Conservation (phyloP, 129 eudicot species). For the Erigeron canadensis region DNA sequence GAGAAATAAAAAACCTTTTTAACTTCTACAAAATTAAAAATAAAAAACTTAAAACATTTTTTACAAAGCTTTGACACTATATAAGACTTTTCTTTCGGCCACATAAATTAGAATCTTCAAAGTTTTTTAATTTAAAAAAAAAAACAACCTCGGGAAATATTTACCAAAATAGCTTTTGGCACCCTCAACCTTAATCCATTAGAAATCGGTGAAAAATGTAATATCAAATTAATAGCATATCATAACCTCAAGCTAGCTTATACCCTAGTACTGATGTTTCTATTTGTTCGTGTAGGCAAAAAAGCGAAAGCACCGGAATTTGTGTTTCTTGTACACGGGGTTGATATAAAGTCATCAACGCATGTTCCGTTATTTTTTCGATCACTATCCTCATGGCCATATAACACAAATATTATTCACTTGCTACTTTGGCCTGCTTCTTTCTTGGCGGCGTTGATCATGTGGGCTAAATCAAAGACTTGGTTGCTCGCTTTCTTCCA, state of each 20-base stretch:
- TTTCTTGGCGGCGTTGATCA: conserved; percentile 38
- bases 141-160: too few relatives aligned
- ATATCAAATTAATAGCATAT: neutral
- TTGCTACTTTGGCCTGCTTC: conserved; percentile 59
- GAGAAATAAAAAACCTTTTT: too few relatives aligned
- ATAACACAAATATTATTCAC: conserved; percentile 38
- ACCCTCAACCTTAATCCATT: too few relatives aligned
- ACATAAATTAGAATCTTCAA: too few relatives aligned
- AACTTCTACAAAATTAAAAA: too few relatives aligned
- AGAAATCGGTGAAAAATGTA: too few relatives aligned
- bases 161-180: too few relatives aligned
- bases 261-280: conserved; percentile 5
- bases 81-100: too few relatives aligned
- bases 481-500: conserved; percentile 51
- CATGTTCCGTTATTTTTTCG: conserved; percentile 59
- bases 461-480: conserved; percentile 70
- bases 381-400: conserved; percentile 69
- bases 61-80: too few relatives aligned
- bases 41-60: too few relatives aligned
- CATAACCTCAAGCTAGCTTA: neutral
- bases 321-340: conserved; percentile 75
- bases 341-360: conserved; percentile 57
- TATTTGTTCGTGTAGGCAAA: conserved; percentile 29
- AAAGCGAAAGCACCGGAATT: conserved; percentile 69
- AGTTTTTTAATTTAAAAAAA: too few relatives aligned